phyloP scores from a whole-genome alignment of 352 stramenopile genomes.

The Phytopythium cucurbitacearum region DNA sequence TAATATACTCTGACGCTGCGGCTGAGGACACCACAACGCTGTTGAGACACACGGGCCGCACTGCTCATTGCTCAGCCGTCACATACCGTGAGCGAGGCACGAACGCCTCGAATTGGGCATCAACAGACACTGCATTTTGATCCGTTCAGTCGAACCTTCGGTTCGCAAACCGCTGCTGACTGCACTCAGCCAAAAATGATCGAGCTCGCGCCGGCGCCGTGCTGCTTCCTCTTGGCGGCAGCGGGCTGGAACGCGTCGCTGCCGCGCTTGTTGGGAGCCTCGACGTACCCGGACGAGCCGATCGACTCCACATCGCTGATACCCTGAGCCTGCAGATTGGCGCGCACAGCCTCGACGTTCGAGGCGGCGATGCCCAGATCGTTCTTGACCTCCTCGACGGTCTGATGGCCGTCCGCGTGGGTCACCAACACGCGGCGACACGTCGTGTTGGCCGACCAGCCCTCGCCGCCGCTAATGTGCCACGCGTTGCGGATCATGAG shows the following conservation, averaged over 20 bases:
- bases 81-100: no score
- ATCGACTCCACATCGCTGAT: conserved; percentile 48
- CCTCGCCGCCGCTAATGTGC: conserved; percentile 83
- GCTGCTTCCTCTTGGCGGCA: conserved; percentile 73
- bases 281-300: conserved; percentile 41
- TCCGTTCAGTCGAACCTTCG: not conserved
- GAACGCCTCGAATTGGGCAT: no score
- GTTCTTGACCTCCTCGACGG: conserved; percentile 83
- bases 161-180: not conserved
- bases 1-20: conserved; percentile 24
- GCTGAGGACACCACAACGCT: conserved; percentile 19
- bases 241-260: conserved; percentile 46
- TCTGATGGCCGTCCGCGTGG: conserved; percentile 72
- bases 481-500: conserved; percentile 90
- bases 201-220: conserved; percentile 67
- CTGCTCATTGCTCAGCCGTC: no score
- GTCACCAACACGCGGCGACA: conserved; percentile 88
- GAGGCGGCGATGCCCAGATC: conserved; percentile 62
- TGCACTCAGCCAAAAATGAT: conserved; percentile 74
- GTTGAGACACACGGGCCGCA: conserved; percentile 9
- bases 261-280: conserved; percentile 50
- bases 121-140: not conserved
- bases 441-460: conserved; percentile 79
- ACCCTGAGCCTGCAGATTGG: conserved; percentile 69
- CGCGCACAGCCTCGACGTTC: conserved; percentile 74